A percentile compares a stretch with the other conserved stretches of the same genome.
Conservation (phyloP, 345 rosid species). For the Mercurialis annua region DNA sequence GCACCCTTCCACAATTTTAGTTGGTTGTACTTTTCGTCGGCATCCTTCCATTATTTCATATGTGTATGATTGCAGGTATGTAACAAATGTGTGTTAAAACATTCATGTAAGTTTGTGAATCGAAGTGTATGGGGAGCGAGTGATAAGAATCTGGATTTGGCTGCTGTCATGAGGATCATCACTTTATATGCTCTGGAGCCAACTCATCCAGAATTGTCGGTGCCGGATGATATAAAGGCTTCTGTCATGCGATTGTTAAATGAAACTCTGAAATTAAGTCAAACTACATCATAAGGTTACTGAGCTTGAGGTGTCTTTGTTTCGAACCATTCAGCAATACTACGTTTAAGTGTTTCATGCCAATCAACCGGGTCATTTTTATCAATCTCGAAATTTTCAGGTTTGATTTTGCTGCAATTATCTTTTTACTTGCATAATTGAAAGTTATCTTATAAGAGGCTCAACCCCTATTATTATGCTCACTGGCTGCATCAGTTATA, state of each 20-base stretch:
- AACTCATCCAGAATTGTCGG: constrained; percentile 41
- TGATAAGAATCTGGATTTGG: constrained; percentile 42
- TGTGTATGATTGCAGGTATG: constrained; percentile 55
- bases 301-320: not conserved
- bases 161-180: constrained; percentile 57
- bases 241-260: constrained; percentile 47
- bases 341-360: not conserved
- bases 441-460: too few species aligned
- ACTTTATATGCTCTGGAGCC: constrained; percentile 50
- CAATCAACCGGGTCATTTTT: not conserved
- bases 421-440: too few species aligned
- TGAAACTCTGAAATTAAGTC: constrained; percentile 53
- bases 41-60: not conserved
- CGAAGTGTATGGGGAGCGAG: constrained; percentile 46
- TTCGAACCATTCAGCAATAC: not conserved
- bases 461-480: too few species aligned
- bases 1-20: too few species aligned
- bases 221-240: constrained; percentile 54
- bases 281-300: constrained; percentile 17
- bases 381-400: not conserved
- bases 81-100: constrained; percentile 47
- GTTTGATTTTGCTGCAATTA: not conserved
- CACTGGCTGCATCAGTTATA: too few species aligned
- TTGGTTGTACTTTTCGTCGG: not conserved
- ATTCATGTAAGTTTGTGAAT: constrained; percentile 59